Conservation (phyloP, 352 stramenopile species). For the Phytophthora quininea region DNA sequence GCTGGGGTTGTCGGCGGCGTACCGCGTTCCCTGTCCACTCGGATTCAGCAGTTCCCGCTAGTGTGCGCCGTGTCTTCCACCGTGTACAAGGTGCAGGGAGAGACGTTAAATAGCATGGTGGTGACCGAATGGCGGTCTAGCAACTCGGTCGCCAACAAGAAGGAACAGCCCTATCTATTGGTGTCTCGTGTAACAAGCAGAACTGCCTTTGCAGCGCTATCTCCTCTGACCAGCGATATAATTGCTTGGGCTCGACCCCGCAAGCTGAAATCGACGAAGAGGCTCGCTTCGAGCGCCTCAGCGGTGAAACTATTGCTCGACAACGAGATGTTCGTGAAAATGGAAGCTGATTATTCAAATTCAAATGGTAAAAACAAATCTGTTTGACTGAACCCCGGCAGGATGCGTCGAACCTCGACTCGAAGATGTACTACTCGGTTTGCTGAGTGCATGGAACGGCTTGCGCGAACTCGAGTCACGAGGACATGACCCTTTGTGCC, state of each 20-base stretch:
- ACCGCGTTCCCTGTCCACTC: too few species aligned
- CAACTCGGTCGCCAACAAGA: background rate
- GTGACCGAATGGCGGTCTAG: background rate
- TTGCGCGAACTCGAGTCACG: conserved; percentile 95
- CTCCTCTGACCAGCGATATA: background rate
- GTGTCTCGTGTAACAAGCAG: background rate
- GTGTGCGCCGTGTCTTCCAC: background rate
- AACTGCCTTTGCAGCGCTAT: background rate
- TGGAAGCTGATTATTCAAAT: too few species aligned
- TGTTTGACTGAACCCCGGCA: too few species aligned
- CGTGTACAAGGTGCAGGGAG: conserved; percentile 30
- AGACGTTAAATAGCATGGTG: conserved; percentile 20
- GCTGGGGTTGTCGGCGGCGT: too few species aligned
- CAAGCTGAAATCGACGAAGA: background rate
- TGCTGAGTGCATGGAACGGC: too few species aligned
- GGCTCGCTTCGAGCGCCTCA: too few species aligned
- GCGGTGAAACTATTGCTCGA: too few species aligned
- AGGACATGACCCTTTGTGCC: conserved; percentile 92
- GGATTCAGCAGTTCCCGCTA: too few species aligned
- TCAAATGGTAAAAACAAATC: too few species aligned
- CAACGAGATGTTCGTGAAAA: too few species aligned
- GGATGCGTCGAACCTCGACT: too few species aligned
- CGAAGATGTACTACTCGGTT: too few species aligned
- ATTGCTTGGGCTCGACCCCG: background rate
- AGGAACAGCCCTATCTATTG: background rate